These are phyloP conservation scores for Penicillium hesseltinei DNA, from an alignment of 2,329 filamentous ascomycete species.

Conservation along the genomic window DNA sequence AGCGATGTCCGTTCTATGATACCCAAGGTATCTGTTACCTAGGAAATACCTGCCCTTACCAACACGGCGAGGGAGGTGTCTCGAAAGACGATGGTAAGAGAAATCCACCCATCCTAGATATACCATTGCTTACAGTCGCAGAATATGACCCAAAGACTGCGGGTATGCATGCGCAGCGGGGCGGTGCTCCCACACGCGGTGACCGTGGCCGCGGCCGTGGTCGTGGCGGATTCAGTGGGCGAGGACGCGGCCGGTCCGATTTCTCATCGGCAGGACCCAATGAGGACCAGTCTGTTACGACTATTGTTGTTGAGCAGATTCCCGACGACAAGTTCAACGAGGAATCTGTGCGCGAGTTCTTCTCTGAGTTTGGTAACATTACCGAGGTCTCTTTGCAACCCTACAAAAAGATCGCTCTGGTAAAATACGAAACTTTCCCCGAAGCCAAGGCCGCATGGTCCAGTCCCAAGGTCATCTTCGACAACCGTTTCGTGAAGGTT, in stretches of 20 bases:
- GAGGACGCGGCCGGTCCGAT: conserved; percentile 48
- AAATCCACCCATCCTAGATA: neutral
- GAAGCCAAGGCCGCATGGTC: conserved; percentile 56
- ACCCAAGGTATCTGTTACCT: conserved; percentile 58
- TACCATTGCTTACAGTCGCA: conserved; percentile 16
- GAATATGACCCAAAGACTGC: conserved; percentile 58
- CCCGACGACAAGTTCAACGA: conserved; percentile 58
- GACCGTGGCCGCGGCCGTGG: conserved; percentile 46
- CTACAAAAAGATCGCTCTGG: conserved; percentile 54
- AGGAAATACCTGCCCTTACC: conserved; percentile 57
- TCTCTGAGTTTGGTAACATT: conserved; percentile 58
- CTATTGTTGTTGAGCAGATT: conserved; percentile 61
- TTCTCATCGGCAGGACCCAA: conserved; percentile 55
- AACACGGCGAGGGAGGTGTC: conserved; percentile 51
- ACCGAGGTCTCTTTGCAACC: conserved; percentile 55
- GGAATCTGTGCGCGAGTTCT: conserved; percentile 54
- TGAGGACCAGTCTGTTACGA: conserved; percentile 53
- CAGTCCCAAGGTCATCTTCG: conserved; percentile 62
- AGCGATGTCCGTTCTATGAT: conserved; percentile 58
- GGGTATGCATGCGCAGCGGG: conserved; percentile 30
- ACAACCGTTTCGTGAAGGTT: conserved; percentile 64
- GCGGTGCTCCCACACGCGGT: conserved; percentile 25
- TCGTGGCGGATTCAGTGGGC: conserved; percentile 41
- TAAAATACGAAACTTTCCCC: conserved; percentile 54
- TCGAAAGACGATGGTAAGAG: conserved; percentile 38